Evolutionary conservation across 257 asterid species (phyloP), one percentile per base, ranked within the genome.

Genomic region (Ophiorrhiza pumila): DNA sequence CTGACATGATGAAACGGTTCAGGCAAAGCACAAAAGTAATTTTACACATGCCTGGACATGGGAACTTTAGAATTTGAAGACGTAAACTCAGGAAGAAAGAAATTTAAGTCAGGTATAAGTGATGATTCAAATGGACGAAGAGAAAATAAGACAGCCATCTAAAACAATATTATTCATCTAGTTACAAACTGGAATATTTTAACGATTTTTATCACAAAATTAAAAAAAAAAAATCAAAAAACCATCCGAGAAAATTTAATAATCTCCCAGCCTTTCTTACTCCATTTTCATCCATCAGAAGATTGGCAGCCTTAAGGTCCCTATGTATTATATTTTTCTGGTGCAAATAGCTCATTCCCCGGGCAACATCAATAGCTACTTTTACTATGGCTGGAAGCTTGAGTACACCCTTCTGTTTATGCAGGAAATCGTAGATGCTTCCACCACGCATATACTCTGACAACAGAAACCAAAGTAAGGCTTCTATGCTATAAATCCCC

Each of bases 281-380:
- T 41, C 82, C 86, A 49, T 89, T 84, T 79, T 91, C 98, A 68
- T 91, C 90, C 89, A 93, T 78, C 73, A 93, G 83, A 68, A 93
- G 86, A 85, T 89, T 93, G 68, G 98, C 96, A 9, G 97, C 93
- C 87, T 93, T 93, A 3, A 93, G 80, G 85, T 91, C 98, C 79
- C 97, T 75, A 78, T 93, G 98, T 41, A 93, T 84, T 65, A 93
- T 89, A 65, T 88, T 84, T 68, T 93, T 88, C 73, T 85, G 88
- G 83, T 93, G 97, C 90, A 93, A 77, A 73, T 91, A 93, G 82
- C 83, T 88, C 98, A 93, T 93, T 67, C 97, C 98, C 82, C 89
- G 88, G n/a, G 96, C 85, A 45, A 91, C 89, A 72, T 93, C 97
- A 53, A 81, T 76, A 35, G 97, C 94, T 29, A 87, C 87, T 82